A percentile compares a stretch with the other conserved stretches of the same genome.
Conservation (phyloP, 179 eudicot species). For the Dionaea muscipula region DNA sequence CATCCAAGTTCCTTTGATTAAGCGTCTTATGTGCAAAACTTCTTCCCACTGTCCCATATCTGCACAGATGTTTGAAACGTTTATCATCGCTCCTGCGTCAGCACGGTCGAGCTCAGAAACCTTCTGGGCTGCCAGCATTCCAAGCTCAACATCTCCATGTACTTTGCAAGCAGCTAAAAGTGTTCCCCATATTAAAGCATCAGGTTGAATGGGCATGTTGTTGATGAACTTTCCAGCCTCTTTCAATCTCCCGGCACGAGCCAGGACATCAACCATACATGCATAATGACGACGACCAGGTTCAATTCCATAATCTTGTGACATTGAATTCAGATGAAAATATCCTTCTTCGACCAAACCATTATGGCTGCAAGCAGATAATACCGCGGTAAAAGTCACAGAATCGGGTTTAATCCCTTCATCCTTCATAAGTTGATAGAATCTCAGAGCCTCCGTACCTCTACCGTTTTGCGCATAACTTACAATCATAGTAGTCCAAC, state of each 20-base stretch:
- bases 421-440: conserved; percentile 45
- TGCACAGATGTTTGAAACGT: conserved; percentile 62
- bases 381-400: conserved; percentile 67
- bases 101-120: conserved; percentile 49
- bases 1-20: conserved; percentile 40
- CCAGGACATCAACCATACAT: conserved; percentile 86
- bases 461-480: conserved; percentile 71
- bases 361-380: conserved; percentile 79
- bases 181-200: conserved; percentile 61
- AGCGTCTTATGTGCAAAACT: conserved; percentile 40
- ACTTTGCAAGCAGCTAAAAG: conserved; percentile 71
- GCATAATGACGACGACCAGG: conserved; percentile 58
- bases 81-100: conserved; percentile 45
- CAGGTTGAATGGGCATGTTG: conserved; percentile 52
- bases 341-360: conserved; percentile 81
- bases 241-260: conserved; percentile 60
- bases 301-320: conserved; percentile 39
- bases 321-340: conserved; percentile 58
- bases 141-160: conserved; percentile 66
- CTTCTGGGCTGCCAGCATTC: conserved; percentile 49
- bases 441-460: conserved; percentile 44
- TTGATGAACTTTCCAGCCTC: conserved; percentile 60
- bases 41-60: conserved; percentile 73
- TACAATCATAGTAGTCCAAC: conserved; percentile 71
- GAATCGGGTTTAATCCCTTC: conserved; percentile 58